Evolutionary conservation across 805 yeast species (phyloP).

Genomic region (Jamesozyma lodderae): DNA sequence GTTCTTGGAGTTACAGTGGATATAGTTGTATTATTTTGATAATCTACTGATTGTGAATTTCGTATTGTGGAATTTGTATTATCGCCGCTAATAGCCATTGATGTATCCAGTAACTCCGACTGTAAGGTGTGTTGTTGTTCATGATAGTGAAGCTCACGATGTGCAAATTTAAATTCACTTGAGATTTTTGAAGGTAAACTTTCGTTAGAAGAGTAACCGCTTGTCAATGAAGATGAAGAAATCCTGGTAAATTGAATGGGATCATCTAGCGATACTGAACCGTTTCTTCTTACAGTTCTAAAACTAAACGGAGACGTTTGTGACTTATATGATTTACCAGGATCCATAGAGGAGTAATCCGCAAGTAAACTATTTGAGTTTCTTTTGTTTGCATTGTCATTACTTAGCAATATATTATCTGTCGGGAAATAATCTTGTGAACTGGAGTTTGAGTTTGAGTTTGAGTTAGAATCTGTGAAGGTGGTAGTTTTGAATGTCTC

Average conservation of each 20-base stretch:
- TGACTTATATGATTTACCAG: no score
- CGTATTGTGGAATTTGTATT: slow-evolving; percentile 22
- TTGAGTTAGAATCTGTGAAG: no score
- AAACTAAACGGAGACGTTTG: slow-evolving; percentile 23
- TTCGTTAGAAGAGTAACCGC: slow-evolving; percentile 20
- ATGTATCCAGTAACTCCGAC: neutral
- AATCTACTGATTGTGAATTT: slow-evolving; percentile 12
- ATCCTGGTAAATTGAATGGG: slow-evolving; percentile 36
- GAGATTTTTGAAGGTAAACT: neutral
- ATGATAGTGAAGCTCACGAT: neutral
- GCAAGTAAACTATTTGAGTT: no score
- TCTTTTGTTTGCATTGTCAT: no score
- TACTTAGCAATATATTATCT: no score
- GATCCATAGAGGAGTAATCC: no score
- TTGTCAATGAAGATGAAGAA: slow-evolving; percentile 15
- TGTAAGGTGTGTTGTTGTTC: neutral
- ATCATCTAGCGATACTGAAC: slow-evolving; percentile 27
- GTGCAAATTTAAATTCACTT: neutral
- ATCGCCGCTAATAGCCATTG: slow-evolving; percentile 13
- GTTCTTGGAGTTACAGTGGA: slow-evolving; percentile 3
- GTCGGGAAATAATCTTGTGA: no score
- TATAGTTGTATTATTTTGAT: slow-evolving; percentile 6
- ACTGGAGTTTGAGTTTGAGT: no score
- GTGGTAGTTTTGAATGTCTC: no score
- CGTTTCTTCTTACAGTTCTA: neutral